Conservation (phyloP, 345 rosid genomes). For the Iberis pinnata region DNA sequence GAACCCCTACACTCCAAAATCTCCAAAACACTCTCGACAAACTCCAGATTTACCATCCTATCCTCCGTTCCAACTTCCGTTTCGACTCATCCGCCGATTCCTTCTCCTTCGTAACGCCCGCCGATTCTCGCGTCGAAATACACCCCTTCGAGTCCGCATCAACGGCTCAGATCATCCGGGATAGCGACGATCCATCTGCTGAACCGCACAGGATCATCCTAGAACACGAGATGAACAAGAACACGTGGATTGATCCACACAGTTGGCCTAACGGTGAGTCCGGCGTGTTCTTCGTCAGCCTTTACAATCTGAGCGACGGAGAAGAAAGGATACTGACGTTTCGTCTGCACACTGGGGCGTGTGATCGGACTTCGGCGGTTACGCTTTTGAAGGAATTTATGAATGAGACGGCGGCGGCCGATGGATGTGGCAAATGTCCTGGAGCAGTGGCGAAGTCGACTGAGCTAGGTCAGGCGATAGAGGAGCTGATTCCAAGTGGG, state of each 20-base stretch:
- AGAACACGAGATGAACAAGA: slow-evolving; percentile 64
- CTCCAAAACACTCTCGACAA: slow-evolving; percentile 46
- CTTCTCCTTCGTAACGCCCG: slow-evolving; percentile 53
- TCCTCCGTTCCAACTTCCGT: slow-evolving; percentile 64
- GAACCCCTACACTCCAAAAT: slow-evolving; percentile 33
- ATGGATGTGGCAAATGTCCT: slow-evolving; percentile 10
- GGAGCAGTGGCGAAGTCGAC: slow-evolving; percentile 12
- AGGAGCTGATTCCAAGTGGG: slow-evolving; percentile 65
- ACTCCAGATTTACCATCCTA: slow-evolving; percentile 60
- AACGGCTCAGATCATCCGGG: slow-evolving; percentile 39
- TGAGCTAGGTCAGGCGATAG: slow-evolving; percentile 49
- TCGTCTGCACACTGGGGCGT: slow-evolving; percentile 56
- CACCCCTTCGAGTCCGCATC: slow-evolving; percentile 42
- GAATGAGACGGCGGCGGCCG: slow-evolving; percentile 23
- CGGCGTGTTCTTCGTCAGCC: slow-evolving; percentile 42
- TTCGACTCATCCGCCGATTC: slow-evolving; percentile 37
- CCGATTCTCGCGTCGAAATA: slow-evolving; percentile 39
- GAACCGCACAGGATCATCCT: slow-evolving; percentile 42
- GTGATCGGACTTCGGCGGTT: slow-evolving; percentile 71
- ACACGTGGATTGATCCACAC: slow-evolving; percentile 45
- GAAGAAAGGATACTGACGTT: slow-evolving; percentile 41
- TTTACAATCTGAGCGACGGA: slow-evolving; percentile 38
- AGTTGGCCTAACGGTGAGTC: slow-evolving; percentile 23
- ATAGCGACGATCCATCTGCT: slow-evolving; percentile 16
- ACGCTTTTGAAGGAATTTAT: slow-evolving; percentile 47